Base-by-base conservation (phyloP, 2,329 filamentous ascomycete species). In the Nigrospora oryzae region DNA sequence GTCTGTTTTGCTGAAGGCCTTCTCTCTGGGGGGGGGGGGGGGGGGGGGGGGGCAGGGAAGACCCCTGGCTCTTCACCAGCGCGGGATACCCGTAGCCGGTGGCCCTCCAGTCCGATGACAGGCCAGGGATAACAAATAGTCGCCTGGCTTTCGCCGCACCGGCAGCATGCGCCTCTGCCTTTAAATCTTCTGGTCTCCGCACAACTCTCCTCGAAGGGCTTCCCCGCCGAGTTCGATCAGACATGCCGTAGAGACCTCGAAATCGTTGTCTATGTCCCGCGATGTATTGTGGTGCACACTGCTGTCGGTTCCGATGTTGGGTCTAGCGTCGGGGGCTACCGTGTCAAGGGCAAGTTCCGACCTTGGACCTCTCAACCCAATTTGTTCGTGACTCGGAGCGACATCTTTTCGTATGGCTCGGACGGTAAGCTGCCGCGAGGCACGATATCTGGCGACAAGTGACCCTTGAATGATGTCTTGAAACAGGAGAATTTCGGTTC, bases 11-110 rank as follows among this genome's bases (percentile, higher is more conserved):
- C 38, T 14, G 42, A 10, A 38, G 3, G 8, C 38, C 36, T 28
- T 34, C 30, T 23, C 11, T 42, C 31, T 32, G 40, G 35, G n/a
- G n/a, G 11, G 3, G 11, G n/a, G 4, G 5, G 4, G 12, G n/a
- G 37, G 40, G 35, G n/a, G n/a, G 11, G 3, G 11, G n/a, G 4
- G 5, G 4, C 4, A 5, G 37, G 3, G 12, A 13, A 13, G 17
- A 39, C 13, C 19, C 51, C 46, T 28, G 23, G 23, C 23, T 28
- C 32, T 47, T 39, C 11, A 59, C 45, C 30, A 63, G 44, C 45
- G 64, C 59, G 2, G 63, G 59, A 23, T 64, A 64, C 16, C 59
- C 58, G 42, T 54, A 62, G 34, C 51, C 51, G 17, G 49, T 50
- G 36, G 51, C 54, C 5, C 19, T 15, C 15, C 39, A 12, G 5